Base-by-base conservation (phyloP, 257 asterid species). In the Penstemon barbatus region DNA sequence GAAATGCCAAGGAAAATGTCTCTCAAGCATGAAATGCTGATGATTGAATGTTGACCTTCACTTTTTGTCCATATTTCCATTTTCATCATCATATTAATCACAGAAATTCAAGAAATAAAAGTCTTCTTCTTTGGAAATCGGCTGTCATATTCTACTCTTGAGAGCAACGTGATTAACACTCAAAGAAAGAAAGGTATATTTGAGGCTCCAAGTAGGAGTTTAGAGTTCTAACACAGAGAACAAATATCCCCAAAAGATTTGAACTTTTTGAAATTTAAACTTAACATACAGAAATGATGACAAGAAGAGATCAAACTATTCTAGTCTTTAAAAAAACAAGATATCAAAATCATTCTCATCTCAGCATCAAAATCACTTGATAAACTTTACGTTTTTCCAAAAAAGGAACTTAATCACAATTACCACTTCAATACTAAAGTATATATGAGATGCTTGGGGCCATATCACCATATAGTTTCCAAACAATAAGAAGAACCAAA, bases 161-260 rank as follows among this genome's bases (percentile, higher is more conserved):
- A 46, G 8, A 46, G 51, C 8, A 15, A 49, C 6, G 15, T 49
- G 15, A 12, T 49, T 49, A 10, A 49, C 13, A 49, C 15, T 49
- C 53, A 50, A 54, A 43, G 25, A 43, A 68, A 67, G 40, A 2
- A 25, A 25, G 33, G 33, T 25, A 12, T 40, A 55, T 13, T 15
- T 53, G 12, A 43, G 44, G 44, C 41, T 44, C 18, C 4, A 52
- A 53, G 9, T 15, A 11, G 6, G 13, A 67, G 50, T 48, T 45
- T 10, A 61, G 12, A 40, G 15, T 6, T 40, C 38, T 41, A 48
- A 13, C 8, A 50, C 57, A 33, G 54, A 63, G 6, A 48, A 48
- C 66, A 54, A 41, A 72, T 71, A 39, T 65, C 41, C 45, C 64
- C 57, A 11, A 65, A 55, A 63, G 49, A 54, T 37, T 41, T 25